Percentiles rank a stretch among this genome's conserved stretches.
These are phyloP conservation scores for Tilletia caries DNA, from an alignment of 1,284 basidiomycete species.

Conservation along the genomic window DNA sequence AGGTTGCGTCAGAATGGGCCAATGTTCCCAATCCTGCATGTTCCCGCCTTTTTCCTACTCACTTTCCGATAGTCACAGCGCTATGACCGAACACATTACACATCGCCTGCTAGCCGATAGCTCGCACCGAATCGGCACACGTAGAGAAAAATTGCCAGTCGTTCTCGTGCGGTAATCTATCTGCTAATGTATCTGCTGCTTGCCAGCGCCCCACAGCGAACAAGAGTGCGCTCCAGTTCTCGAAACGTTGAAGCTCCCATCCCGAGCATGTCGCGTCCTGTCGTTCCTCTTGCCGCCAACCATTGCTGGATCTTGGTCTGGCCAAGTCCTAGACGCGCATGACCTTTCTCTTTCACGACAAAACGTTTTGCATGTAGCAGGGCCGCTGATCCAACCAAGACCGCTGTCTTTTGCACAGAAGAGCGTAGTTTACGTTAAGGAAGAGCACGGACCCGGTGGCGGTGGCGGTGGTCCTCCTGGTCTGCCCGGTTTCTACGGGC, in stretches of 20 bases:
- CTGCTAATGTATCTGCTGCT: not conserved
- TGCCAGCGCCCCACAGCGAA: not conserved
- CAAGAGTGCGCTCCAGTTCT: not conserved
- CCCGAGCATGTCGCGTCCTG: not conserved
- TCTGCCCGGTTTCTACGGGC: too few relatives aligned
- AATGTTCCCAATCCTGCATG: too few relatives aligned
- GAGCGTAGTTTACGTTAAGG: too few relatives aligned
- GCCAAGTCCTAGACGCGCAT: not conserved
- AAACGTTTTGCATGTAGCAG: not conserved
- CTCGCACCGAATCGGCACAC: not conserved
- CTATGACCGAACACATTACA: not conserved
- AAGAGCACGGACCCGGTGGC: too few relatives aligned
- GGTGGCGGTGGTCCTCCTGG: too few relatives aligned
- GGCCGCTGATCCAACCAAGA: not conserved
- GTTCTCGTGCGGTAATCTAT: not conserved
- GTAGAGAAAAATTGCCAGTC: not conserved
- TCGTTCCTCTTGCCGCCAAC: not conserved
- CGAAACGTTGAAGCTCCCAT: not conserved
- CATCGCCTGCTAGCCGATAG: not conserved
- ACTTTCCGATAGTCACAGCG: not conserved
- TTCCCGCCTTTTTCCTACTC: too few relatives aligned
- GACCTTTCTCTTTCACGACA: not conserved
- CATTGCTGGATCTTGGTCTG: not conserved
- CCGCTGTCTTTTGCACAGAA: not conserved
- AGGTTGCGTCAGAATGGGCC: not conserved